Percentiles rank a stretch among this genome's conserved stretches.
Conservation (phyloP, 768 basidiomycete species). For the Sporobolomyces phaffii region DNA sequence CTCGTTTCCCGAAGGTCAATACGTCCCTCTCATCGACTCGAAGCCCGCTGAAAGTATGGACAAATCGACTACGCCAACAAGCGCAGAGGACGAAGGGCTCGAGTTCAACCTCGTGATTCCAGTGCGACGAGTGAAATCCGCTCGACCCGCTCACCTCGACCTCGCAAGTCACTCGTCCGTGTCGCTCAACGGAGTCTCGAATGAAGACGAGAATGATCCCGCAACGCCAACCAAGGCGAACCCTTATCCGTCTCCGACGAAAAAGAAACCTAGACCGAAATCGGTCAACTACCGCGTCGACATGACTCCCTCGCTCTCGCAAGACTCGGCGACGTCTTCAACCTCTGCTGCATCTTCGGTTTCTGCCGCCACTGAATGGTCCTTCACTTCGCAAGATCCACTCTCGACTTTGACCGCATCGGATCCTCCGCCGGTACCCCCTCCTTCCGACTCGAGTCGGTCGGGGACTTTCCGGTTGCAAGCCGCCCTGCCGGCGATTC, state of each 20-base stretch:
- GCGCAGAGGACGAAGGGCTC: background rate
- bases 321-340: background rate
- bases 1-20: background rate
- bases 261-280: background rate
- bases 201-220: background rate
- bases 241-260: background rate
- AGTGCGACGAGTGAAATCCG: background rate
- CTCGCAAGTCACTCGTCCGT: background rate
- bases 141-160: background rate
- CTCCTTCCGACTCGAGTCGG: too few species aligned
- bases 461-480: background rate
- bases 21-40: conserved; percentile 10
- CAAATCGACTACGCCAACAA: too few species aligned
- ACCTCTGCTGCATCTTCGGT: background rate
- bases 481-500: background rate
- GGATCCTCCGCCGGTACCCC: background rate
- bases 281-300: conserved; percentile 2
- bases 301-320: background rate
- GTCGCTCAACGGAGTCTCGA: background rate
- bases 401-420: background rate
- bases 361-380: background rate
- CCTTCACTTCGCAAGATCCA: background rate
- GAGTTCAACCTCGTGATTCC: background rate
- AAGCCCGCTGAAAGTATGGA: too few species aligned
- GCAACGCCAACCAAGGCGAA: background rate